Evolutionary conservation across 768 basidiomycete genomes (phyloP).

Genomic region (Boletus tomentosulus): DNA sequence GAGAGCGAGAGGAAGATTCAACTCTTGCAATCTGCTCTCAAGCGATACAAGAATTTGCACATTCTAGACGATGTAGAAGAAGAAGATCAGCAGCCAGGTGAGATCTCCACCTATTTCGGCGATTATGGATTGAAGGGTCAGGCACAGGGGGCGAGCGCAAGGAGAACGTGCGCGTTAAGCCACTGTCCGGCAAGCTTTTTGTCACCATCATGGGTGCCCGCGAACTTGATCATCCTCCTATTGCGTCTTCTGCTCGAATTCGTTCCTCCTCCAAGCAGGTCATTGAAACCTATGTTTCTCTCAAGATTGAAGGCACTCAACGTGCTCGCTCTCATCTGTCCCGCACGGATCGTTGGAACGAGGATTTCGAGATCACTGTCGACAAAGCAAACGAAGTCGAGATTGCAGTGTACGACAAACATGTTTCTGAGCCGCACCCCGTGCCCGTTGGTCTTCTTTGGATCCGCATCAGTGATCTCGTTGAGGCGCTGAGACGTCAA

Average conservation of each 20-base stretch:
- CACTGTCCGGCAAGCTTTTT: slow-evolving; percentile 87
- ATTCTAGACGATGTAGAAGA: slow-evolving; percentile 87
- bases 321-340: slow-evolving; percentile 89
- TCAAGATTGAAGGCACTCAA: slow-evolving; percentile 96
- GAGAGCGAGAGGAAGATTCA: slow-evolving; percentile 98
- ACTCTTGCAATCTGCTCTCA: slow-evolving; percentile 85
- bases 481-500: slow-evolving; percentile 88
- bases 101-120: slow-evolving; percentile 13
- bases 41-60: slow-evolving; percentile 93
- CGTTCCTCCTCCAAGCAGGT: slow-evolving; percentile 77
- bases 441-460: slow-evolving; percentile 93
- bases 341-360: slow-evolving; percentile 95
- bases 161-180: slow-evolving; percentile 89
- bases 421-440: slow-evolving; percentile 72
- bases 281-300: slow-evolving; percentile 82
- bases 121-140: slow-evolving; percentile 33
- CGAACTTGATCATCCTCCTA: slow-evolving; percentile 92
- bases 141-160: slow-evolving; percentile 81
- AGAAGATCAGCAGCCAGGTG: slow-evolving; percentile 69
- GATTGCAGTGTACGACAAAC: slow-evolving; percentile 92
- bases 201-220: slow-evolving; percentile 87
- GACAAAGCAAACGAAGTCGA: slow-evolving; percentile 99
- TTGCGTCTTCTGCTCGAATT: slow-evolving; percentile 52
- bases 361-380: slow-evolving; percentile 92
- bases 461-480: slow-evolving; percentile 90